Percentiles rank a stretch among this genome's conserved stretches.
Evolutionary conservation across 768 basidiomycete genomes (phyloP).

Genomic region (Russula dissimulans): DNA sequence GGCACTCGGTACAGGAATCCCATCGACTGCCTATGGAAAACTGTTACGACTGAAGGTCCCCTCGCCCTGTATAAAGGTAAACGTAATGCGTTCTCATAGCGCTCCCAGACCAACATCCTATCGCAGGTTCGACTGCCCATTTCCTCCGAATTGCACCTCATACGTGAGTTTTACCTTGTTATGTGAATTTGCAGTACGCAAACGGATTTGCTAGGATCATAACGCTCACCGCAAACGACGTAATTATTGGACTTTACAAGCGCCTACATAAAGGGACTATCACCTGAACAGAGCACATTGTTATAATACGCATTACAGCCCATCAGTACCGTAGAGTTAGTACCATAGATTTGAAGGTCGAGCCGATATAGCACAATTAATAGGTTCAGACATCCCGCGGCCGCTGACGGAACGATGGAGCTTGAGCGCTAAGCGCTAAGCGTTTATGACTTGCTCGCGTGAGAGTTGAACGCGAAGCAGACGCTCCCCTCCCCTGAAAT

Average conservation of each 20-base stretch:
- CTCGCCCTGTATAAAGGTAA: slow-evolving; percentile 94
- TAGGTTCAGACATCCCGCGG: no score
- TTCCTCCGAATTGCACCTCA: slow-evolving; percentile 89
- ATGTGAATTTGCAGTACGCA: neutral
- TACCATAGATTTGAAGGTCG: no score
- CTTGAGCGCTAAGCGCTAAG: no score
- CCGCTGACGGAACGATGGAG: no score
- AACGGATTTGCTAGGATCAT: slow-evolving; percentile 49
- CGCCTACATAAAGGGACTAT: slow-evolving; percentile 21
- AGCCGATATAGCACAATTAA: no score
- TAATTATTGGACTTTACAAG: slow-evolving; percentile 64
- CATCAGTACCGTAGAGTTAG: neutral
- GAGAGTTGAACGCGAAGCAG: neutral
- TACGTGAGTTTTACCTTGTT: slow-evolving; percentile 44
- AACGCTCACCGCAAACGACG: slow-evolving; percentile 81
- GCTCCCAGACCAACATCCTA: neutral
- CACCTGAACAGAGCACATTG: slow-evolving; percentile 2
- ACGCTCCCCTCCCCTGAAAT: neutral
- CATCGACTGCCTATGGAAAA: slow-evolving; percentile 96
- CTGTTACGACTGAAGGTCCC: slow-evolving; percentile 80
- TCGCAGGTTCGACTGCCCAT: slow-evolving; percentile 84
- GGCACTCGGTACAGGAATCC: slow-evolving; percentile 85
- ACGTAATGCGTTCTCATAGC: neutral
- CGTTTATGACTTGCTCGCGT: no score
- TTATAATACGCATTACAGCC: neutral